Percentiles rank a stretch among this genome's conserved stretches.
Conservation (phyloP, 2,329 filamentous ascomycete genomes). For the Mycosphaerella sp. region DNA sequence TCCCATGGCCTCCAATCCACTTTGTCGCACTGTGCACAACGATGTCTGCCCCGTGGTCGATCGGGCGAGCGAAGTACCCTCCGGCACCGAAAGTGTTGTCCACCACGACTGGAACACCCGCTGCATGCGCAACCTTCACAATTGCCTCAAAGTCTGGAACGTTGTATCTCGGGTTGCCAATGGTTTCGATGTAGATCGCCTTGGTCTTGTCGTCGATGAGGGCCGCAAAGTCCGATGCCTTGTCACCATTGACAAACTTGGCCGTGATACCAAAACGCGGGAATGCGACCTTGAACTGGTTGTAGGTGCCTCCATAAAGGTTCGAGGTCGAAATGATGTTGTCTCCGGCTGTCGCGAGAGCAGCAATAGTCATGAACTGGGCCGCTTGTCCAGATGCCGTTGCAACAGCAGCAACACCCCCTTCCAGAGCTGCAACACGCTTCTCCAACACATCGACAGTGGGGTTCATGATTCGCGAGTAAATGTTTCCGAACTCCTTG, state of each 20-base stretch:
- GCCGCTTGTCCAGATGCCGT: constrained; percentile 82
- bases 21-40: constrained; percentile 93
- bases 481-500: constrained; percentile 97
- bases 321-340: constrained; percentile 90
- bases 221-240: constrained; percentile 67
- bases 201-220: constrained; percentile 91
- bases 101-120: constrained; percentile 57
- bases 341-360: constrained; percentile 80
- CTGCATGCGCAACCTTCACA: constrained; percentile 67
- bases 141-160: constrained; percentile 86
- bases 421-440: constrained; percentile 90
- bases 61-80: constrained; percentile 78
- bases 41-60: constrained; percentile 87
- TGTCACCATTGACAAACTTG: constrained; percentile 80
- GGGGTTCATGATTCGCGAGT: constrained; percentile 94
- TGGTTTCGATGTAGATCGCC: constrained; percentile 84
- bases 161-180: constrained; percentile 91
- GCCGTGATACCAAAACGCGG: constrained; percentile 80
- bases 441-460: constrained; percentile 97
- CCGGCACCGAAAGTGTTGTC: constrained; percentile 96
- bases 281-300: constrained; percentile 89
- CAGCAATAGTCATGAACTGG: constrained; percentile 81
- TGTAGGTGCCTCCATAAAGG: constrained; percentile 92
- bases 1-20: constrained; percentile 91
- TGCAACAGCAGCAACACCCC: constrained; percentile 78